phyloP scores from a whole-genome alignment of 768 basidiomycete genomes.

The Pleurotus giganteus region DNA sequence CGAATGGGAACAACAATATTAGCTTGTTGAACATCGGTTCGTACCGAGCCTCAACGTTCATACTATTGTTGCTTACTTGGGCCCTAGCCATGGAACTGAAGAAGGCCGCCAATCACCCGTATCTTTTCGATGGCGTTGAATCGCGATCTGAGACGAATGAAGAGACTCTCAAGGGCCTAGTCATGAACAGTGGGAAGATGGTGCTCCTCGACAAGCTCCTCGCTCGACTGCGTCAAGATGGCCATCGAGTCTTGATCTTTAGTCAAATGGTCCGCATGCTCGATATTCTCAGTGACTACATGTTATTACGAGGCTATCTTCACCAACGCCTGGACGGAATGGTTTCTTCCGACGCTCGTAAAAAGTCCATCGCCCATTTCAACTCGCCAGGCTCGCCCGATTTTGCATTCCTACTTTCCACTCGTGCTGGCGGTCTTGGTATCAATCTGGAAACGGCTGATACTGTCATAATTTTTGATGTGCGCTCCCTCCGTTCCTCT shows the following conservation, averaged over 20 bases:
- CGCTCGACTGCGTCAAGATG: constrained; percentile 83
- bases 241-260: constrained; percentile 97
- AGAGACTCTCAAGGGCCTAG: constrained; percentile 90
- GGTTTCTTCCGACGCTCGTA: constrained; percentile 90
- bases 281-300: constrained; percentile 98
- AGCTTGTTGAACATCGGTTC: constrained; percentile 92
- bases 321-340: constrained; percentile 96
- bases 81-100: constrained; percentile 99
- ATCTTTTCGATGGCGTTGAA: constrained; percentile 96
- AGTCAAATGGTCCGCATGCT: constrained; percentile 99
- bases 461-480: constrained; percentile 99
- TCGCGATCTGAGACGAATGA: constrained; percentile 55
- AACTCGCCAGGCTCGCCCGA: constrained; percentile 91
- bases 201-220: constrained; percentile 96
- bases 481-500: constrained; percentile 37
- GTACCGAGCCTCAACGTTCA: constrained; percentile 20
- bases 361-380: constrained; percentile 96
- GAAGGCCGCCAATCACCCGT: constrained; percentile 98
- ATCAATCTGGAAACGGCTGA: constrained; percentile 99
- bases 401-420: constrained; percentile 95
- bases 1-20: constrained; percentile 86
- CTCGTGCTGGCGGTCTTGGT: constrained; percentile 94
- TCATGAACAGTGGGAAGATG: constrained; percentile 99
- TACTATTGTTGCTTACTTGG: not conserved
- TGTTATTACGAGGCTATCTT: constrained; percentile 83